Evolutionary conservation across 2,329 filamentous ascomycete species (phyloP).

Genomic region (Cylindrodendrum hubeiense): DNA sequence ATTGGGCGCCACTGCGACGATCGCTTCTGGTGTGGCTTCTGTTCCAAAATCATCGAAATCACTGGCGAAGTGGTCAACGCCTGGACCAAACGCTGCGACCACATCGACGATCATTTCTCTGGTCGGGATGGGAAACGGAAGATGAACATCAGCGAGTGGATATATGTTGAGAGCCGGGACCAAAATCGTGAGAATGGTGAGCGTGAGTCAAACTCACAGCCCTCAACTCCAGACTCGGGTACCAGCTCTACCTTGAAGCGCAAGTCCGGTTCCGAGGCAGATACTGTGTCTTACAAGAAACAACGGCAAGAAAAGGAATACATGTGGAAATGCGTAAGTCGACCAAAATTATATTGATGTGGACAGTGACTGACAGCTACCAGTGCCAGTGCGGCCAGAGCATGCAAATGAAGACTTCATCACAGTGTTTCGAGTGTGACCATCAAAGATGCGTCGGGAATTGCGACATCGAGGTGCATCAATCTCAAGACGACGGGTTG

Average conservation of each 20-base stretch:
- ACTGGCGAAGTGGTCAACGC: constrained; percentile 56
- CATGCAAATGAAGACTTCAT: constrained; percentile 25
- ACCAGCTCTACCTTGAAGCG: constrained; percentile 14
- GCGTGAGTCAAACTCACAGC: neutral
- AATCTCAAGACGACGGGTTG: neutral
- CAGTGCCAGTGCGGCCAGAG: constrained; percentile 40
- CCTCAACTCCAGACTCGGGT: constrained; percentile 19
- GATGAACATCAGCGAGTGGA: constrained; percentile 69
- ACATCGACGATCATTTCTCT: constrained; percentile 81
- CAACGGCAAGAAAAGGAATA: constrained; percentile 28
- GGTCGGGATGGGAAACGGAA: constrained; percentile 57
- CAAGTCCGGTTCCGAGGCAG: constrained; percentile 8
- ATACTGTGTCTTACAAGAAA: constrained; percentile 22
- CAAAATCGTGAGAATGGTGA: constrained; percentile 2
- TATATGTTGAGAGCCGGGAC: constrained; percentile 48
- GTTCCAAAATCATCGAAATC: constrained; percentile 67
- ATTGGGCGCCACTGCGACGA: constrained; percentile 74
- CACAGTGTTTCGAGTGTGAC: constrained; percentile 3
- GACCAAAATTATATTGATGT: neutral
- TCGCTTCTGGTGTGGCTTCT: constrained; percentile 92
- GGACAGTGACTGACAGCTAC: constrained; percentile 18
- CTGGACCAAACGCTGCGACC: constrained; percentile 71
- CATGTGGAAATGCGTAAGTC: constrained; percentile 50
- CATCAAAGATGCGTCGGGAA: constrained; percentile 15
- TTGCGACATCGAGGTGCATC: neutral